These are phyloP conservation scores for Tuber indicum DNA, from an alignment of 495 filamentous ascomycete species.

Conservation along the genomic window DNA sequence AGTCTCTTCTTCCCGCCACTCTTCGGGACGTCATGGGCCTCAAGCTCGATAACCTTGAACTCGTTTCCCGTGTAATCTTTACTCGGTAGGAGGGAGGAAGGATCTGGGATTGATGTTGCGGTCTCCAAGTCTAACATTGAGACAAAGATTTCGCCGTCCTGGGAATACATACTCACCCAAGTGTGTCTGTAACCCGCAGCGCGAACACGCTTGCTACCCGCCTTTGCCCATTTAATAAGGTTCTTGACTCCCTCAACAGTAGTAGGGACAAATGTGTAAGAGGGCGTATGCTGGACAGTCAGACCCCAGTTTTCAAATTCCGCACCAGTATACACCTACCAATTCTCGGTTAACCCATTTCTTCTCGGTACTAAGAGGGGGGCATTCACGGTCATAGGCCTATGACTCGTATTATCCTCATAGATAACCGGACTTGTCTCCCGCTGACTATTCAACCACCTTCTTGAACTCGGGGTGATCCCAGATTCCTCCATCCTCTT, in stretches of 20 bases:
- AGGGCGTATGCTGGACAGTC: conserved; percentile 47
- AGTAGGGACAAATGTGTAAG: conserved; percentile 48
- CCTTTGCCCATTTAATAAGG: conserved; percentile 47
- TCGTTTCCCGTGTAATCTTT: conserved; percentile 43
- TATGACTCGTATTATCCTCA: conserved; percentile 23
- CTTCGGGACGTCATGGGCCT: conserved; percentile 16
- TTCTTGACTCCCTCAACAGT: conserved; percentile 48
- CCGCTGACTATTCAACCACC: conserved; percentile 34
- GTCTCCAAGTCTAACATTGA: conserved; percentile 48
- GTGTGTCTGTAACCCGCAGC: conserved; percentile 51
- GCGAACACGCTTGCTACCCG: conserved; percentile 45
- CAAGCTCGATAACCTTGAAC: conserved; percentile 44
- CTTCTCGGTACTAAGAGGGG: not conserved
- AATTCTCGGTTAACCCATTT: not conserved
- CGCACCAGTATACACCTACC: conserved; percentile 14
- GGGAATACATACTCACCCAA: conserved; percentile 43
- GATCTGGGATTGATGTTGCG: conserved; percentile 48
- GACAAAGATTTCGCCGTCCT: conserved; percentile 50
- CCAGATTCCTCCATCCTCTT: conserved; percentile 30
- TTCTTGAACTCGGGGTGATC: conserved; percentile 21
- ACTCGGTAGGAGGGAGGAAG: conserved; percentile 43
- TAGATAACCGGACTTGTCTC: conserved; percentile 30
- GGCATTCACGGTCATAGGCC: conserved; percentile 29
- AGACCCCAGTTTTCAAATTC: conserved; percentile 52
- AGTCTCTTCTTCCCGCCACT: conserved; percentile 35